Conservation (phyloP, 2,329 filamentous ascomycete genomes). For the Dryadomyces quercivorus region DNA sequence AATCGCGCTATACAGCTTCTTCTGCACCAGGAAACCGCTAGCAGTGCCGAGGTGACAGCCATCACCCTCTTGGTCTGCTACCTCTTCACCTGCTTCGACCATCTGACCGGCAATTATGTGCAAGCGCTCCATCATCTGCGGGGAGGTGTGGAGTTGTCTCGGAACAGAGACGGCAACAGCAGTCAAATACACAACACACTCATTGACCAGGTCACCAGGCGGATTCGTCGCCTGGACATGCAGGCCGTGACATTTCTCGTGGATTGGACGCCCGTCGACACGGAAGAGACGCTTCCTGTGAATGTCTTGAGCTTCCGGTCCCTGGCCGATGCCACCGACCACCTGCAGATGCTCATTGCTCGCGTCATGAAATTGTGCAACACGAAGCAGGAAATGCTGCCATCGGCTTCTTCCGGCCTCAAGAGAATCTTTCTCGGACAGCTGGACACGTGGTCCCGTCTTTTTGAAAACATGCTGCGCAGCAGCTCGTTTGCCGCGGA, state of each 20-base stretch:
- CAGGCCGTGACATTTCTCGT: not conserved
- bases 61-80: slow-evolving; percentile 25
- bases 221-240: not conserved
- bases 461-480: slow-evolving; percentile 1
- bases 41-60: slow-evolving; percentile 16
- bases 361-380: not conserved
- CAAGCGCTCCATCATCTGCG: slow-evolving; percentile 15
- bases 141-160: not conserved
- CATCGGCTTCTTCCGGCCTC: not conserved
- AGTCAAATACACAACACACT: not conserved
- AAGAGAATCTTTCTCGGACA: not conserved
- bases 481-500: not conserved
- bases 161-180: not conserved
- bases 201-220: not conserved
- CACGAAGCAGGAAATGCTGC: not conserved
- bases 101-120: slow-evolving; percentile 21
- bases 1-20: not conserved
- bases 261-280: not conserved
- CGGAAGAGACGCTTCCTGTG: not conserved
- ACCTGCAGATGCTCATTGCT: not conserved
- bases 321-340: not conserved
- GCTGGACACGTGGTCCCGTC: not conserved
- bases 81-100: slow-evolving; percentile 26
- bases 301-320: not conserved
- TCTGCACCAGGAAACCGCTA: slow-evolving; percentile 14